Conservation (phyloP, 805 yeast species). For the Pichia occidentalis region DNA sequence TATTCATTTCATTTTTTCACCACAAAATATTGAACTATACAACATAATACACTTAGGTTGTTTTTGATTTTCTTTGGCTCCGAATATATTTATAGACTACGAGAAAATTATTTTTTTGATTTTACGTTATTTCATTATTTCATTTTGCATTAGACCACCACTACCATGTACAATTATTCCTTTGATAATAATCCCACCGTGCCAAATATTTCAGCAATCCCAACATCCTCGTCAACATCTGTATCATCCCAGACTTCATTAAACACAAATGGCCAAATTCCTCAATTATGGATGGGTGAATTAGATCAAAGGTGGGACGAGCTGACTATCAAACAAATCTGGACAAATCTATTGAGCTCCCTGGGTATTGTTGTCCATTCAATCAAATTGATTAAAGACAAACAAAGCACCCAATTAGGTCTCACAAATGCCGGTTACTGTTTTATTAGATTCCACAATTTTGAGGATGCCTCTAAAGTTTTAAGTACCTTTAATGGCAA, state of each 20-base stretch:
- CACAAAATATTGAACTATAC: too few species aligned
- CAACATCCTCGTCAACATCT: conserved; percentile 1
- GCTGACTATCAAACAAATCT: conserved; percentile 52
- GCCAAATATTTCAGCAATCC: too few species aligned
- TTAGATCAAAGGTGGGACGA: conserved; percentile 84
- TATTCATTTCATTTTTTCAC: too few species aligned
- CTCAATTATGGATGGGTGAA: conserved; percentile 84
- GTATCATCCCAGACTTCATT: conserved; percentile 9
- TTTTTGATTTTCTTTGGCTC: too few species aligned
- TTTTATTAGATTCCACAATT: conserved; percentile 65
- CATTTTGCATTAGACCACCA: too few species aligned
- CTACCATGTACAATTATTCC: background rate
- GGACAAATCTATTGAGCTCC: conserved; percentile 44
- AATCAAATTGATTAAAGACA: conserved; percentile 68
- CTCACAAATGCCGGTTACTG: conserved; percentile 65
- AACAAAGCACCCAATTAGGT: conserved; percentile 30
- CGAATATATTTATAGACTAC: too few species aligned
- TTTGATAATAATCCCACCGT: conserved; percentile 2
- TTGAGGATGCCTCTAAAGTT: conserved; percentile 59
- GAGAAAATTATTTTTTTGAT: too few species aligned
- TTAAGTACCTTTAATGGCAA: conserved; percentile 57
- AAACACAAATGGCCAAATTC: conserved; percentile 20
- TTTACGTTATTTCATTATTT: too few species aligned
- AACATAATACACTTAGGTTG: too few species aligned
- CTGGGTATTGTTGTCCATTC: conserved; percentile 52